These are phyloP conservation scores for Globisporangium nunn DNA, from an alignment of 352 stramenopile genomes.

Conservation along the genomic window DNA sequence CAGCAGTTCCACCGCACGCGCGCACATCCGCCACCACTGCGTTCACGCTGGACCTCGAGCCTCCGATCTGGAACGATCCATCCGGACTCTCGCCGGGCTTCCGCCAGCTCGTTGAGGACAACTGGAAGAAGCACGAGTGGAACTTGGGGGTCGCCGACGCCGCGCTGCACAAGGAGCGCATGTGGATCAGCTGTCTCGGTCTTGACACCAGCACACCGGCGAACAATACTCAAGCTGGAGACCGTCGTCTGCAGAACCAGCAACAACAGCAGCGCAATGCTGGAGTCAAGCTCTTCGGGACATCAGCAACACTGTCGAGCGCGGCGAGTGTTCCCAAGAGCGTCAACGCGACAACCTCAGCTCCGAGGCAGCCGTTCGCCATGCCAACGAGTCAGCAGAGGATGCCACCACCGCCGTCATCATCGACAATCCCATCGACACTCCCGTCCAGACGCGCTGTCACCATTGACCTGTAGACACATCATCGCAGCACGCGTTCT, in stretches of 20 bases:
- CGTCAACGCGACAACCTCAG: slow-evolving; percentile 1
- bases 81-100: slow-evolving; percentile 45
- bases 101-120: slow-evolving; percentile 43
- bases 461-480: slow-evolving; percentile 10
- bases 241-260: slow-evolving; percentile 1
- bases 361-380: not conserved
- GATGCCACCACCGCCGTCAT: not conserved
- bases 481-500: not conserved
- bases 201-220: slow-evolving; percentile 20
- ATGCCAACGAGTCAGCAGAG: not conserved
- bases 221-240: not conserved
- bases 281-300: no score
- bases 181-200: slow-evolving; percentile 35
- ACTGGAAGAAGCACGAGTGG: slow-evolving; percentile 37
- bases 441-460: slow-evolving; percentile 4
- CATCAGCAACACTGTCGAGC: no score
- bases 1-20: not conserved
- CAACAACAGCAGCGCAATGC: not conserved
- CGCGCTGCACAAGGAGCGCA: slow-evolving; percentile 29
- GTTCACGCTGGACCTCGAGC: slow-evolving; percentile 1
- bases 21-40: not conserved
- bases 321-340: not conserved
- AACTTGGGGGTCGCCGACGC: slow-evolving; percentile 8
- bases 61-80: slow-evolving; percentile 22
- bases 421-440: not conserved